Evolutionary conservation across 106 monocot genomes (phyloP).

Genomic region (Hemerocallis citrina): DNA sequence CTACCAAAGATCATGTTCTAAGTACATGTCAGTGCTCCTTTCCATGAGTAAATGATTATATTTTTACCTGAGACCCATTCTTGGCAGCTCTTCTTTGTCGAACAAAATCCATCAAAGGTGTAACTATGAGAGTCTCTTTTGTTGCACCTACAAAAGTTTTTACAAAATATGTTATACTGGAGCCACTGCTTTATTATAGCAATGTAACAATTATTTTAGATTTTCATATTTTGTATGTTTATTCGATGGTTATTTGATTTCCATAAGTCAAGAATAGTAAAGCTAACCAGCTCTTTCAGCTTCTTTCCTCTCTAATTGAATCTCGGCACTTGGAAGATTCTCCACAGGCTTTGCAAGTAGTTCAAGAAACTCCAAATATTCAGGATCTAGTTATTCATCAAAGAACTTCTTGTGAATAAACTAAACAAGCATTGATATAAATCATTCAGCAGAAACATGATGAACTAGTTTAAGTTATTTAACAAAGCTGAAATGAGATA

Average conservation of each 20-base stretch:
- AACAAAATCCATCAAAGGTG: constrained; percentile 89
- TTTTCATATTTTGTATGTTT: neutral
- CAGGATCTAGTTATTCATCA: constrained; percentile 54
- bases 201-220: no score
- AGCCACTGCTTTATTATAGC: neutral
- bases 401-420: constrained; percentile 18
- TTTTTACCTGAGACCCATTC: constrained; percentile 50
- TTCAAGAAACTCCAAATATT: constrained; percentile 70
- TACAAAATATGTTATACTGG: no score
- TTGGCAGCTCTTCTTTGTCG: constrained; percentile 89
- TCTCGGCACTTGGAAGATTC: constrained; percentile 82
- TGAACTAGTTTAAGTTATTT: neutral
- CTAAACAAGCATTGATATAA: neutral
- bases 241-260: neutral
- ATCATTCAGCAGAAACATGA: neutral
- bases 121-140: constrained; percentile 63
- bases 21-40: no score
- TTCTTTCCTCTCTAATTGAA: constrained; percentile 81
- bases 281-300: constrained; percentile 69
- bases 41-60: no score
- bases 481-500: neutral
- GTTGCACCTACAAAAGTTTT: constrained; percentile 20
- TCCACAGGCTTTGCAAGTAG: constrained; percentile 61
- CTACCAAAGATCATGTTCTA: no score
- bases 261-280: neutral